Evolutionary conservation across 1,284 basidiomycete species (phyloP).

Genomic region (Malassezia equina): DNA sequence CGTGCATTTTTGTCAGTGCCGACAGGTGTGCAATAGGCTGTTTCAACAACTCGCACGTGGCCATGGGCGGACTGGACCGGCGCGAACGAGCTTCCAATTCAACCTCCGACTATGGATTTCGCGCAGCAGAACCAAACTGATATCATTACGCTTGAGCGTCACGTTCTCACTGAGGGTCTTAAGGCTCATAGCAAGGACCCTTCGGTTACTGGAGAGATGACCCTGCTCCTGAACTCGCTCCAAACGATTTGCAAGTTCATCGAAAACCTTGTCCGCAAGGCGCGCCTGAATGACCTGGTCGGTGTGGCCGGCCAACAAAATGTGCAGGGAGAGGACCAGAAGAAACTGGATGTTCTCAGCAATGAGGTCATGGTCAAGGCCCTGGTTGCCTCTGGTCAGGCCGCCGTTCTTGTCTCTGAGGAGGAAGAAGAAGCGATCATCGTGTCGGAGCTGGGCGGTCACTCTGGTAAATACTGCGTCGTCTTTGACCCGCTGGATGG

Average conservation of each 20-base stretch:
- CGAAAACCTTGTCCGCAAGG: conserved; percentile 92
- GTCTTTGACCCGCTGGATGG: conserved; percentile 99
- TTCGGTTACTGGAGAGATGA: conserved; percentile 66
- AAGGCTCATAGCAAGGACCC: conserved; percentile 11
- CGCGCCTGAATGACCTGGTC: conserved; percentile 93
- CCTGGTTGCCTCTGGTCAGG: conserved; percentile 83
- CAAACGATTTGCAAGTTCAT: conserved; percentile 79
- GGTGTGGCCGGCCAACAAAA: conserved; percentile 92
- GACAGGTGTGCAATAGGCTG: neutral
- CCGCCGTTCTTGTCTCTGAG: conserved; percentile 90
- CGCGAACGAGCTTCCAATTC: neutral
- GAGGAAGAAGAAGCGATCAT: conserved; percentile 86
- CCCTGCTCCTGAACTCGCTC: conserved; percentile 84
- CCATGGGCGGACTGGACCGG: neutral
- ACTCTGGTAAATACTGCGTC: conserved; percentile 63
- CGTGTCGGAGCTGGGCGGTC: conserved; percentile 55
- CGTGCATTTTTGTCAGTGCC: neutral
- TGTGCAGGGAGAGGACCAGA: conserved; percentile 97
- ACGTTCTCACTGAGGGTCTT: conserved; percentile 43
- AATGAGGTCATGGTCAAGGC: conserved; percentile 99
- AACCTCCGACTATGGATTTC: conserved; percentile 13
- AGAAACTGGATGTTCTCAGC: conserved; percentile 93
- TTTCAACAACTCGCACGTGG: neutral
- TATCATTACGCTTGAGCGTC: conserved; percentile 45
- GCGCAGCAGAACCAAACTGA: conserved; percentile 37